Conservation (phyloP, 768 basidiomycete genomes). For the Tremella yokohamensis region DNA sequence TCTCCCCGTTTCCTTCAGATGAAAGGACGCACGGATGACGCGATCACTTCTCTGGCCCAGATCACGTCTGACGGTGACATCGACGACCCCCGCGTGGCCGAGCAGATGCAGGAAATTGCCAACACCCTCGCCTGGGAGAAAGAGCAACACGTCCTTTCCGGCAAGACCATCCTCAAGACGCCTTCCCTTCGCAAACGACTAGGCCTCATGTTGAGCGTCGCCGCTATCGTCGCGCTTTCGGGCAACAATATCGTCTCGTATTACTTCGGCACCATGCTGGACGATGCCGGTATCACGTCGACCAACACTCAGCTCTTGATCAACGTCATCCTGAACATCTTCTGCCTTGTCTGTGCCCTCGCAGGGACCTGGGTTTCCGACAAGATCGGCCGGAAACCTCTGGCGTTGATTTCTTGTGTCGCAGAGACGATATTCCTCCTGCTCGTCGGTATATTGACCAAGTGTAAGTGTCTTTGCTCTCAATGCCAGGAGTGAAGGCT, state of each 20-base stretch:
- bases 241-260: conserved; percentile 23
- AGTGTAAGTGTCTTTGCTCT: conserved; percentile 9
- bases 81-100: conserved; percentile 53
- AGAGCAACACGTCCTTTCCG: conserved; percentile 58
- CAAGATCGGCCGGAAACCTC: conserved; percentile 13
- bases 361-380: conserved; percentile 12
- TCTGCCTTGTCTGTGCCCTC: conserved; percentile 15
- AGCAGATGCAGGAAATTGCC: conserved; percentile 58
- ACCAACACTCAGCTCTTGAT: conserved; percentile 9
- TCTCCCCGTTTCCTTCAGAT: conserved; percentile 18
- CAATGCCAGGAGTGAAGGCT: conserved; percentile 7
- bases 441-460: conserved; percentile 22
- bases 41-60: conserved; percentile 66
- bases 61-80: conserved; percentile 74
- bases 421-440: conserved; percentile 9
- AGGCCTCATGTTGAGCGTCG: conserved; percentile 52
- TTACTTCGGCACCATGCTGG: conserved; percentile 14
- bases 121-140: conserved; percentile 65
- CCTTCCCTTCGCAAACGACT: conserved; percentile 67
- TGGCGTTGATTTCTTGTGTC: conserved; percentile 9
- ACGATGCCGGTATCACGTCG: conserved; percentile 15
- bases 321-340: conserved; percentile 24
- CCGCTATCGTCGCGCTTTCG: conserved; percentile 9
- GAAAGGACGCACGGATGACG: conserved; percentile 58
- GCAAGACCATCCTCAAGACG: conserved; percentile 59